Percentiles rank a stretch among this genome's conserved stretches.
Conservation (phyloP, 495 filamentous ascomycete genomes). For the Xylaria sp. region DNA sequence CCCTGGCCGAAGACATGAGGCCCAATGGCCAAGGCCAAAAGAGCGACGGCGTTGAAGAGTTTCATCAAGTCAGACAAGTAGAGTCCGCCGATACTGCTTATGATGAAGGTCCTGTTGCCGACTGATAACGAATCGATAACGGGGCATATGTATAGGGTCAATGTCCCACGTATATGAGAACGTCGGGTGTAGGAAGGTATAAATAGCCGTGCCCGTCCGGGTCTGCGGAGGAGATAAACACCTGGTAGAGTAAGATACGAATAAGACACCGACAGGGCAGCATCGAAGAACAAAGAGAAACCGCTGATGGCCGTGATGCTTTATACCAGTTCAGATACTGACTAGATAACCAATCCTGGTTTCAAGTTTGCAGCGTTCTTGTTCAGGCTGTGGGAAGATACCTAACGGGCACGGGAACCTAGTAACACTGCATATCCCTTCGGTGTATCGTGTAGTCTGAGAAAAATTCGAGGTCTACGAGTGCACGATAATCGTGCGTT, state of each 20-base stretch:
- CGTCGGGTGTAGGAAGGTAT: no score
- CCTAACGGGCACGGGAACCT: background rate
- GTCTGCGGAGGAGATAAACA: no score
- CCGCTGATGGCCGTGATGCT: background rate
- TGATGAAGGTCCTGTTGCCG: background rate
- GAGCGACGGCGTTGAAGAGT: background rate
- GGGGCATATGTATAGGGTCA: background rate
- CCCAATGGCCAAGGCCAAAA: slow-evolving; percentile 25
- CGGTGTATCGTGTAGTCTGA: background rate
- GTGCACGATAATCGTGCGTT: background rate
- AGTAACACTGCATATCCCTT: background rate
- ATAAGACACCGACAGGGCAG: background rate
- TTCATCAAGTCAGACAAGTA: slow-evolving; percentile 15
- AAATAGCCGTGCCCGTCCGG: no score
- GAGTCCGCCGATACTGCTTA: background rate
- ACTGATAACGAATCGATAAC: background rate
- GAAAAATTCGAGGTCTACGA: background rate
- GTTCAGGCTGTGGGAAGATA: background rate
- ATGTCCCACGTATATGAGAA: background rate
- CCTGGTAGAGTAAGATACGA: no score
- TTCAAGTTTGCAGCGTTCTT: background rate
- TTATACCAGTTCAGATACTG: background rate
- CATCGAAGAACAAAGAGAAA: background rate
- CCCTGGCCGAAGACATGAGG: slow-evolving; percentile 30
- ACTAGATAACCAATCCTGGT: background rate